Evolutionary conservation across 768 basidiomycete species (phyloP), one percentile per base, ranked within the genome.

Genomic region (Termitomyces sp.): DNA sequence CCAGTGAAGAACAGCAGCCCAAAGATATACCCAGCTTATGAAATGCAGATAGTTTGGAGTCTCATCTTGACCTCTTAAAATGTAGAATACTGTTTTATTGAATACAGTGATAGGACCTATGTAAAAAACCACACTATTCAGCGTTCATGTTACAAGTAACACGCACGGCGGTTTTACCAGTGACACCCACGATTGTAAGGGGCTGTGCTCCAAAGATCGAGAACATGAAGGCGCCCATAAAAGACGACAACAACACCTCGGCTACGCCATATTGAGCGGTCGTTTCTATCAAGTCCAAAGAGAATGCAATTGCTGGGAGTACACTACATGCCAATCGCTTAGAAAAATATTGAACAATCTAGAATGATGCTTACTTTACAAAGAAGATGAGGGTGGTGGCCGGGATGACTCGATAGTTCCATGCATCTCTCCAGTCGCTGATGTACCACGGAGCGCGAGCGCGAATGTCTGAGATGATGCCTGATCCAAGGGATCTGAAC

Each of bases 71-170:
- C 71, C 72, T 62, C 78, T 65, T 52, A 91, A 73, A 55, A 94
- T 90, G 61, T 86, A 78, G 67, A 81, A 93, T 44, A 95, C 91
- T 2, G 88, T 92, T 73, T 90, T 91, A 74, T 94, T 95, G 61
- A 94, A 85, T 9, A 96, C 90, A 3, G 93, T 94, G 64, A 95
- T 95, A 1, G 94, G 93, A 21, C 92, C 90, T 83, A 65, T n/a
- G 32, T 22, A 55, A 12, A 37, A 54, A 8, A 21, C 17, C n/a
- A 14, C 17, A 40, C 28, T 0, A 14, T 28, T 32, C 53, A 24
- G 40, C 1, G 42, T n/a, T 43, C 53, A 45, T 57, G 22, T 45
- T 49, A 10, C 10, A n/a, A n/a, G n/a, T n/a, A n/a, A 30, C 22
- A 21, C 41, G 19, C 14, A 2, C n/a, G 41, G 17, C 8, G 46